Conservation (phyloP, 495 filamentous ascomycete species). For the Xylaria castorea region DNA sequence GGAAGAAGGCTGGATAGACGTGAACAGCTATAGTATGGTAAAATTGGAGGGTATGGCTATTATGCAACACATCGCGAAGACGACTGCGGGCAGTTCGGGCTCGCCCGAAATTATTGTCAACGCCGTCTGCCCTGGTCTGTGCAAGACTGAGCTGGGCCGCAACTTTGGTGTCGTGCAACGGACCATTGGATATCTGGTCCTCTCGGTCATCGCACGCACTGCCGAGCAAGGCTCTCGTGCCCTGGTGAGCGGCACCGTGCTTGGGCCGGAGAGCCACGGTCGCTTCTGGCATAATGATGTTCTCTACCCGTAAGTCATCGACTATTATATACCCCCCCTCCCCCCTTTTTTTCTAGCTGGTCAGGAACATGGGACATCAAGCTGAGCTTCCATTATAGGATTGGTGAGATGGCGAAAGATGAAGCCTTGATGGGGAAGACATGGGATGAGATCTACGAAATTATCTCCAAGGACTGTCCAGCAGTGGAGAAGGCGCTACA, state of each 20-base stretch:
- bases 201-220: slow-evolving; percentile 44
- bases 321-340: background rate
- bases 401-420: slow-evolving; percentile 8
- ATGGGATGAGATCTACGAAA: background rate
- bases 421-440: slow-evolving; percentile 2
- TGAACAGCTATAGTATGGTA: background rate
- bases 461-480: background rate
- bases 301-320: background rate
- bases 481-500: background rate
- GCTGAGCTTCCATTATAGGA: background rate
- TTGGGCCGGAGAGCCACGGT: slow-evolving; percentile 58
- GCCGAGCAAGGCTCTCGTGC: slow-evolving; percentile 58
- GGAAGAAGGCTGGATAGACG: background rate
- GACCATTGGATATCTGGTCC: slow-evolving; percentile 25
- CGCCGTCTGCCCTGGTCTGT: slow-evolving; percentile 36
- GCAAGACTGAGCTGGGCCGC: slow-evolving; percentile 35
- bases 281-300: slow-evolving; percentile 53
- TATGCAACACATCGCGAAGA: background rate
- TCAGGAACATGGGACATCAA: background rate
- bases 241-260: slow-evolving; percentile 56
- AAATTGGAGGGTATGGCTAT: background rate
- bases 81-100: background rate
- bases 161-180: background rate
- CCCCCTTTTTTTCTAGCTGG: background rate
- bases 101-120: slow-evolving; percentile 35